These are phyloP conservation scores for Fusarium tanahbumbuense DNA, from an alignment of 2,329 filamentous ascomycete species.

Conservation along the genomic window DNA sequence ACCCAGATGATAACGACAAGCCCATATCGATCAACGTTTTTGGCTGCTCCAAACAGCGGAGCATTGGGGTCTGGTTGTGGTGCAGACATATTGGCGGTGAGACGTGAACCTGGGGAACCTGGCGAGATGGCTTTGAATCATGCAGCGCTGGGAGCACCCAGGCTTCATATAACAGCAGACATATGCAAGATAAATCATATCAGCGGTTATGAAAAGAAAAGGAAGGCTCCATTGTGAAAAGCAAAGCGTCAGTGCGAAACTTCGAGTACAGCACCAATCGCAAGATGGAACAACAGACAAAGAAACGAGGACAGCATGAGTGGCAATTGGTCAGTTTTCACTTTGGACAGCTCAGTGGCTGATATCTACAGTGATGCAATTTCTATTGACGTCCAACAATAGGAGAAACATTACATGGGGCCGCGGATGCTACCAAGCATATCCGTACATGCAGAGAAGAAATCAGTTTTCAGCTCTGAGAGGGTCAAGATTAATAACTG, in stretches of 20 bases:
- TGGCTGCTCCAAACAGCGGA: slow-evolving; percentile 20
- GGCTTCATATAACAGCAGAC: background rate
- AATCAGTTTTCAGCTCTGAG: background rate
- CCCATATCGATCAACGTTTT: slow-evolving; percentile 3
- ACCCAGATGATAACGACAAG: slow-evolving; percentile 10
- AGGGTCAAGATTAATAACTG: background rate
- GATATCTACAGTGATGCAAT: background rate
- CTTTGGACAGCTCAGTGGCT: background rate
- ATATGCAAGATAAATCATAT: slow-evolving; percentile 2
- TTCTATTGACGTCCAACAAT: background rate
- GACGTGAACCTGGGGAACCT: background rate
- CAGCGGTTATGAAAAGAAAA: background rate
- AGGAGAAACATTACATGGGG: background rate
- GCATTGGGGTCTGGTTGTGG: slow-evolving; percentile 8
- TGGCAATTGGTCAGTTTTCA: background rate
- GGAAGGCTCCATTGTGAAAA: background rate
- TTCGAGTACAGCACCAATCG: background rate
- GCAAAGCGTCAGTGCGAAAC: background rate
- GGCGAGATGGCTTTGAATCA: background rate
- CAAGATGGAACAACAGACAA: background rate
- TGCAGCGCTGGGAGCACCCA: background rate
- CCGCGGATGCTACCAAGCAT: background rate
- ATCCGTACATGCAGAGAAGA: background rate
- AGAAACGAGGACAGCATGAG: background rate
- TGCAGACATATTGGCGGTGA: slow-evolving; percentile 13